These are phyloP conservation scores for Penicillium simplicissimum DNA, from an alignment of 495 filamentous ascomycete species.

Conservation along the genomic window DNA sequence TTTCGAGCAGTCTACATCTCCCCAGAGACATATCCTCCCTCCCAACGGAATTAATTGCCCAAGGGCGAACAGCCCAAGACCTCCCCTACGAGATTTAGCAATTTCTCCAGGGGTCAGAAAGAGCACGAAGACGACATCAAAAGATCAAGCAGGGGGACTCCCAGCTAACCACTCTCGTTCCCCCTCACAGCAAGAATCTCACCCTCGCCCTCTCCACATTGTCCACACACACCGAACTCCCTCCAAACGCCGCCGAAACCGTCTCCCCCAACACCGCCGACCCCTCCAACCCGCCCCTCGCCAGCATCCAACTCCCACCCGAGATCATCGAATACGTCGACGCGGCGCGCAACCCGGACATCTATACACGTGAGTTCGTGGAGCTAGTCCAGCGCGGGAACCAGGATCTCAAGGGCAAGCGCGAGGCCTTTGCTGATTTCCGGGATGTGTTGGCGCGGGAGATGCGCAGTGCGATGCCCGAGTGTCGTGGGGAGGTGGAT, in stretches of 20 bases:
- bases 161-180: background rate
- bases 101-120: background rate
- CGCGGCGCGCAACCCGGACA: slow-evolving; percentile 90
- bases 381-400: slow-evolving; percentile 84
- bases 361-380: slow-evolving; percentile 97
- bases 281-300: slow-evolving; percentile 47
- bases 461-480: slow-evolving; percentile 77
- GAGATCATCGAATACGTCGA: slow-evolving; percentile 95
- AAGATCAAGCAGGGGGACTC: background rate
- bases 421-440: slow-evolving; percentile 75
- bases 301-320: slow-evolving; percentile 66
- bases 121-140: background rate
- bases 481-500: slow-evolving; percentile 69
- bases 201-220: slow-evolving; percentile 43
- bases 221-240: slow-evolving; percentile 39
- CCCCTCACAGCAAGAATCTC: slow-evolving; percentile 42
- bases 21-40: slow-evolving; percentile 19
- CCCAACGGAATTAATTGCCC: background rate
- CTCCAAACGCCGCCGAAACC: slow-evolving; percentile 29
- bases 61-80: no score
- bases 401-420: slow-evolving; percentile 81
- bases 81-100: background rate
- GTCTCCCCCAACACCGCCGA: slow-evolving; percentile 40
- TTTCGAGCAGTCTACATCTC: slow-evolving; percentile 11
- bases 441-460: slow-evolving; percentile 78